Evolutionary conservation across 257 asterid genomes (phyloP), one percentile per base, ranked within the genome.

Genomic region (Lycium barbarum): DNA sequence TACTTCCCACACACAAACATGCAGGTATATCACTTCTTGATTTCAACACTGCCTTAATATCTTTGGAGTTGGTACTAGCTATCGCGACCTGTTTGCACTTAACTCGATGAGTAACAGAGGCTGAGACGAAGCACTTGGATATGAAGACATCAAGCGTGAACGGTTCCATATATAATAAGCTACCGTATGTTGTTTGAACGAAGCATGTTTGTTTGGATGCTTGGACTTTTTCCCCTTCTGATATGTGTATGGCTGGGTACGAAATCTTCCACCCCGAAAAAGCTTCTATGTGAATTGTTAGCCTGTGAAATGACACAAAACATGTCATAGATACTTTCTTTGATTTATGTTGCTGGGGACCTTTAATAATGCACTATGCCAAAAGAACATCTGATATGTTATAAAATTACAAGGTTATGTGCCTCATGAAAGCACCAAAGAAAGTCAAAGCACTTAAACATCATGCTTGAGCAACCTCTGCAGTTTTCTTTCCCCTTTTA

Each of bases 11-110:
- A 7, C 98, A 70, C 87, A 94, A 85, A 89, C 98, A 95, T 1
- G 98, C 98, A 12, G 98, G 98, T 82, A 94, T 93, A 84, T 95
- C 99, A 0, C 93, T 90, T 74, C 98, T 86, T 17, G 99, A 94
- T 88, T 87, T 91, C 6, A 95, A 91, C 7, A 90, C 94, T 15
- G 98, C 98, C 85, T 95, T 94, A 17, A 95, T 93, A 79, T 95
- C 98, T 54, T 94, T 95, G 40, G 98, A 94, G 87, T 95, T 95
- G 1, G 98, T 95, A 53, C 99, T 98, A 38, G 99, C 97, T 81
- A 94, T 97, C 0, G 98, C 97, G 5, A 94, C 99, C 87, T 94
- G 97, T 88, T 93, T 95, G 94, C 97, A 91, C 0, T 97, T 95
- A 35, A 92, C 98, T 83, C 97, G 91, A 83, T 95, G 99, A 53